Percentiles rank a stretch among this genome's conserved stretches.
Evolutionary conservation across 2,329 filamentous ascomycete genomes (phyloP).

Genomic region (Tolypocladium tundrense): DNA sequence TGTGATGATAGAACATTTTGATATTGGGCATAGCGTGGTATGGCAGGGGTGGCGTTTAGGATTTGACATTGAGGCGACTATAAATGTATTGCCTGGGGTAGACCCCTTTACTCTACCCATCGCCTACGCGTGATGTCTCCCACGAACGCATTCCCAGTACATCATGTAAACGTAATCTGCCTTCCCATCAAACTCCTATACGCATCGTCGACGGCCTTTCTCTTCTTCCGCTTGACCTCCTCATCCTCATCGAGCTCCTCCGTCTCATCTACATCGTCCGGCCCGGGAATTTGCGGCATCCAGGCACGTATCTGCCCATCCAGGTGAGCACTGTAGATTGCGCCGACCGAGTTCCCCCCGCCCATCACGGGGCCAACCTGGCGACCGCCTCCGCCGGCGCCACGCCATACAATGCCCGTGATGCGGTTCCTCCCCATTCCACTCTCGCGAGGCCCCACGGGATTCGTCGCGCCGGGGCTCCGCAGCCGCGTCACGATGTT

Average conservation of each 20-base stretch:
- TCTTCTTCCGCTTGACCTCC: slow-evolving; percentile 49
- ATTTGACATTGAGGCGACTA: not conserved
- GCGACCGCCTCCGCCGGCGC: slow-evolving; percentile 47
- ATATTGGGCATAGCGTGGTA: not conserved
- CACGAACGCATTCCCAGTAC: not conserved
- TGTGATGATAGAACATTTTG: slow-evolving; percentile 35
- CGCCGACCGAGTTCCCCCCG: slow-evolving; percentile 39
- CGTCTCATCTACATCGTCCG: slow-evolving; percentile 37
- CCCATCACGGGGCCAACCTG: slow-evolving; percentile 51
- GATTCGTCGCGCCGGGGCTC: slow-evolving; percentile 47
- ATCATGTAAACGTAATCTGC: slow-evolving; percentile 52
- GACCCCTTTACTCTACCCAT: not conserved
- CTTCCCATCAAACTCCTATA: slow-evolving; percentile 66
- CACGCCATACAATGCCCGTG: slow-evolving; percentile 65
- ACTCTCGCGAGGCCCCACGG: slow-evolving; percentile 27
- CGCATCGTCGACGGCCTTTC: slow-evolving; percentile 69
- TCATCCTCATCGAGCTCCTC: slow-evolving; percentile 31
- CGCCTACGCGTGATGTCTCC: not conserved
- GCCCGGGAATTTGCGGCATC: slow-evolving; percentile 50
- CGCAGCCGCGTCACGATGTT: slow-evolving; percentile 60
- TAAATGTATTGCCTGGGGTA: not conserved
- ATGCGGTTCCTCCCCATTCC: slow-evolving; percentile 56
- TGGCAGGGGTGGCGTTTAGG: not conserved
- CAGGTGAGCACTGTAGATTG: slow-evolving; percentile 69
- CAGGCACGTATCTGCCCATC: slow-evolving; percentile 79